Conservation (phyloP, 768 basidiomycete species). For the Amanita inopinata region DNA sequence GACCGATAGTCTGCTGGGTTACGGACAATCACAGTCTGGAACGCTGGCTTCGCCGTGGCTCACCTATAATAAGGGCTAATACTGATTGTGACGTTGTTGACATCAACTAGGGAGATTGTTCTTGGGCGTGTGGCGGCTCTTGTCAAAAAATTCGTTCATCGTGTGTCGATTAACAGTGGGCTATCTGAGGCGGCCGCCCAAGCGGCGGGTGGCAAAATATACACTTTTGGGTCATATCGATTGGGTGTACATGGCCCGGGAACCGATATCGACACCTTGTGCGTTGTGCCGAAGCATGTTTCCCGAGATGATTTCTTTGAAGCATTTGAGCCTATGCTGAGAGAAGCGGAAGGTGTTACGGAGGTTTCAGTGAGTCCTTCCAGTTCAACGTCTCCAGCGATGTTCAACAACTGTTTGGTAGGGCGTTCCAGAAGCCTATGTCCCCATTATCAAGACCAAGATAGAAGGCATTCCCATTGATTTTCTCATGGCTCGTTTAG, state of each 20-base stretch:
- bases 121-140: constrained; percentile 82
- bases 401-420: constrained; percentile 22
- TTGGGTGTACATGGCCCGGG: constrained; percentile 95
- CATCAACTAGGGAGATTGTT: constrained; percentile 72
- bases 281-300: constrained; percentile 95
- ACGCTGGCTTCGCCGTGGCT: constrained; percentile 1
- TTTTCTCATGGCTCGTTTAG: constrained; percentile 86
- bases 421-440: constrained; percentile 96
- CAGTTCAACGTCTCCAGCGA: neutral
- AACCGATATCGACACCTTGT: constrained; percentile 95
- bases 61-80: neutral
- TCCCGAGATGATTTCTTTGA: constrained; percentile 94
- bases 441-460: constrained; percentile 89
- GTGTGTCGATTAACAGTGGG: constrained; percentile 68
- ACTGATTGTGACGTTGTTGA: constrained; percentile 2
- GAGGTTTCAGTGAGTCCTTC: constrained; percentile 77
- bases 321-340: constrained; percentile 82
- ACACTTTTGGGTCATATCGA: constrained; percentile 97
- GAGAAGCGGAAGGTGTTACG: constrained; percentile 68
- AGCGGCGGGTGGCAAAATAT: constrained; percentile 96
- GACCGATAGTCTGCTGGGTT: neutral
- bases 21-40: neutral
- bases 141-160: constrained; percentile 88
- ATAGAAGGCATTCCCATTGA: constrained; percentile 91
- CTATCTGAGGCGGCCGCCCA: constrained; percentile 81